A percentile compares a stretch with the other conserved stretches of the same genome.
Evolutionary conservation across 805 yeast species (phyloP).

Genomic region (Schwanniomyces polymorphus): DNA sequence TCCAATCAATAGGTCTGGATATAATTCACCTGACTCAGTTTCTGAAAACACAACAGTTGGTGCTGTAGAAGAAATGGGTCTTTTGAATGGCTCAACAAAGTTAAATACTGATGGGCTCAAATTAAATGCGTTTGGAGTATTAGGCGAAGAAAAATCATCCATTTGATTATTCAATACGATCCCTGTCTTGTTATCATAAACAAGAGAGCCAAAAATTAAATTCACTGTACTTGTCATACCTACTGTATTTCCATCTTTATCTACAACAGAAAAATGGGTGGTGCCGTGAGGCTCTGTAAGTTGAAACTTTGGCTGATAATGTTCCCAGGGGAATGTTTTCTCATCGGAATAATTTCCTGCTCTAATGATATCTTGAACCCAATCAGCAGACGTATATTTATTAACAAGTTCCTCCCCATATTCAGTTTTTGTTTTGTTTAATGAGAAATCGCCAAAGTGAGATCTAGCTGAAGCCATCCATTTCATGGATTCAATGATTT

Average conservation of each 20-base stretch:
- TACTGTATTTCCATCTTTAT: constrained; percentile 72
- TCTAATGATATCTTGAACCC: constrained; percentile 53
- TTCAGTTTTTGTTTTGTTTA: constrained; percentile 11
- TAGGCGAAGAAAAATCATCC: constrained; percentile 89
- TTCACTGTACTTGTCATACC: constrained; percentile 88
- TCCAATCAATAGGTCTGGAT: constrained; percentile 72
- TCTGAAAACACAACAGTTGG: constrained; percentile 65
- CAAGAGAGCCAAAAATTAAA: constrained; percentile 75
- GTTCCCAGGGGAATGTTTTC: constrained; percentile 64
- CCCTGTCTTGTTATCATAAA: constrained; percentile 82
- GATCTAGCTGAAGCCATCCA: constrained; percentile 89
- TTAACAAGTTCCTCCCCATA: constrained; percentile 26
- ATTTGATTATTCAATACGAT: constrained; percentile 83
- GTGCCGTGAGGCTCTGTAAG: constrained; percentile 87
- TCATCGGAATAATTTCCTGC: constrained; percentile 50
- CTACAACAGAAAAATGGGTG: constrained; percentile 81
- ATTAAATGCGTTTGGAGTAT: constrained; percentile 70
- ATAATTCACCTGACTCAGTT: constrained; percentile 25
- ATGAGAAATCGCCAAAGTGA: constrained; percentile 70
- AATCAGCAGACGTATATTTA: constrained; percentile 49
- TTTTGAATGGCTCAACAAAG: constrained; percentile 67
- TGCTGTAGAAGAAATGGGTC: constrained; percentile 83
- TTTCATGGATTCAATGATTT: constrained; percentile 83
- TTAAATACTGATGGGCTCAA: constrained; percentile 81
- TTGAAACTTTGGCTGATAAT: constrained; percentile 78